phyloP scores from a whole-genome alignment of 345 rosid species.

The Melastoma malabathricum region DNA sequence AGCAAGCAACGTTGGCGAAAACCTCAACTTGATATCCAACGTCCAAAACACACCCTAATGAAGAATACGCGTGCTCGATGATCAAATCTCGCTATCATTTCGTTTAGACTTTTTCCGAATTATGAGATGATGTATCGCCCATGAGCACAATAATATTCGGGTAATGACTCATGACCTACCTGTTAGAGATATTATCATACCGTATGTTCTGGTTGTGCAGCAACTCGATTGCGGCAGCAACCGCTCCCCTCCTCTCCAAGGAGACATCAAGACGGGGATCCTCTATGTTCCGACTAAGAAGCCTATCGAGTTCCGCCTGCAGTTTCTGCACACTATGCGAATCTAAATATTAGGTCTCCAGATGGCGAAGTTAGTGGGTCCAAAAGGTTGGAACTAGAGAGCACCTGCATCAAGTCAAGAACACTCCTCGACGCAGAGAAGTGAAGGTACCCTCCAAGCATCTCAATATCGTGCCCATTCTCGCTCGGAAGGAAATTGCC shows the following conservation, averaged over 20 bases:
- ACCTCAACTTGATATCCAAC: too few relatives aligned
- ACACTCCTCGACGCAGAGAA: constrained; percentile 80
- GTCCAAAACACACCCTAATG: too few relatives aligned
- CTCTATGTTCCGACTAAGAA: constrained; percentile 67
- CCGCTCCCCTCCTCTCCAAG: constrained; percentile 75
- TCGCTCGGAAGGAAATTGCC: constrained; percentile 66
- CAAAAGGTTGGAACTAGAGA: background rate
- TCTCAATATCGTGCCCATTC: constrained; percentile 79
- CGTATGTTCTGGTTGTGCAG: constrained; percentile 39
- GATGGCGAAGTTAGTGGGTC: background rate
- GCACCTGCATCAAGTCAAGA: constrained; percentile 64
- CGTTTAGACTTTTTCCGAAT: too few relatives aligned
- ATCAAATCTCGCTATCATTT: too few relatives aligned
- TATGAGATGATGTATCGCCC: too few relatives aligned
- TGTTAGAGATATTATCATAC: constrained; percentile 3
- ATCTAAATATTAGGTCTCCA: constrained; percentile 2
- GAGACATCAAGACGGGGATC: constrained; percentile 74
- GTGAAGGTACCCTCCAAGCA: constrained; percentile 95
- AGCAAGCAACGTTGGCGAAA: too few relatives aligned
- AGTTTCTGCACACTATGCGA: constrained; percentile 35
- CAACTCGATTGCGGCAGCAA: constrained; percentile 72
- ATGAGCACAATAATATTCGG: too few relatives aligned
- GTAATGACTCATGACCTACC: background rate
- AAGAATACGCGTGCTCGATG: too few relatives aligned
- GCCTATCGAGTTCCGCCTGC: constrained; percentile 70